Evolutionary conservation across 2,329 filamentous ascomycete species (phyloP).

Genomic region (Cadophora sp.): DNA sequence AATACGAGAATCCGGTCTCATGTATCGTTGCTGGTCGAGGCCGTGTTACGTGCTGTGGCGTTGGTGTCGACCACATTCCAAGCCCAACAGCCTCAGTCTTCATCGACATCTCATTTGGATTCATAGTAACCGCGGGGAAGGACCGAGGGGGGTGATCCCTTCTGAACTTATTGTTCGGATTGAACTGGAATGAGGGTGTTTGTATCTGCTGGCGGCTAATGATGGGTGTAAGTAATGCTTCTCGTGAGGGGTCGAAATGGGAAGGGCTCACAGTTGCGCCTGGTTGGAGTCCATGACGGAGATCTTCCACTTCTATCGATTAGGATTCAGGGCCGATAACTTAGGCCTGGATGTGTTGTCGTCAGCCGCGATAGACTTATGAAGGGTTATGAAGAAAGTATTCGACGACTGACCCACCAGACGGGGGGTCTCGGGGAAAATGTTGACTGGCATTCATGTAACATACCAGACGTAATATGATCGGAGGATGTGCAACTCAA

Average conservation of each 20-base stretch:
- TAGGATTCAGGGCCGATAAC: constrained; percentile 29
- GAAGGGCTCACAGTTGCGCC: constrained; percentile 57
- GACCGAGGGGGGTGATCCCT: constrained; percentile 53
- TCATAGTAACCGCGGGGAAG: constrained; percentile 56
- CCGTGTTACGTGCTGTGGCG: constrained; percentile 52
- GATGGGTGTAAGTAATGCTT: constrained; percentile 48
- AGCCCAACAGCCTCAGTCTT: constrained; percentile 56
- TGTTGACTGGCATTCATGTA: constrained; percentile 33
- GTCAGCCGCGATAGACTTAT: constrained; percentile 41
- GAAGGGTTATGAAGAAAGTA: constrained; percentile 34
- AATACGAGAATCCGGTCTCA: constrained; percentile 64
- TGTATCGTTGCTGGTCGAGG: constrained; percentile 65
- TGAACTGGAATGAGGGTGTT: constrained; percentile 57
- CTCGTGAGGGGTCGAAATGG: constrained; percentile 36
- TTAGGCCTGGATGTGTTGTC: constrained; percentile 40
- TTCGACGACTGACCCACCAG: constrained; percentile 35
- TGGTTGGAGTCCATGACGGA: constrained; percentile 59
- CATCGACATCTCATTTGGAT: constrained; percentile 55
- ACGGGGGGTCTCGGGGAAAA: constrained; percentile 30
- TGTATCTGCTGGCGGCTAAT: constrained; percentile 56
- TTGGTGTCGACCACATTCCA: constrained; percentile 62
- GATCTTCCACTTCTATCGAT: constrained; percentile 38
- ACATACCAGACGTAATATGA: constrained; percentile 43
- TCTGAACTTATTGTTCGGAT: constrained; percentile 55
- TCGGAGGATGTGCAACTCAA: constrained; percentile 42